These are phyloP conservation scores for Rutstroemia sp. DNA, from an alignment of 2,329 filamentous ascomycete species.

Conservation along the genomic window DNA sequence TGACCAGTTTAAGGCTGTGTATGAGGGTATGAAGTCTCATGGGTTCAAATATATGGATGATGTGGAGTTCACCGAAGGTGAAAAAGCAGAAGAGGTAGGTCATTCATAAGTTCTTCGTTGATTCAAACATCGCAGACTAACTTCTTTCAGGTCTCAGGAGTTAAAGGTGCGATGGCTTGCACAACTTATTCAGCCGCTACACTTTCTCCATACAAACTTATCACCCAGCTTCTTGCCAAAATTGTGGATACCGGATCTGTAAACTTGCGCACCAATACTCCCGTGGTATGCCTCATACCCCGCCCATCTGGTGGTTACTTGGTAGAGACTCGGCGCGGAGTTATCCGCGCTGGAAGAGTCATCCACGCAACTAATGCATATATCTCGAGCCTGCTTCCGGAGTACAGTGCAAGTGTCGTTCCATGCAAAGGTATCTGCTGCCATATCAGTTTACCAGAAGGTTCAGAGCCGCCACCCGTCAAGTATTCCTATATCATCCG, in stretches of 20 bases:
- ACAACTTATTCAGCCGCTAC: constrained; percentile 17
- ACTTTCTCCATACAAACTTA: constrained; percentile 54
- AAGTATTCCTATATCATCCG: constrained; percentile 17
- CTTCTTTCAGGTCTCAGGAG: constrained; percentile 13
- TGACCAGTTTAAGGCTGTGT: neutral
- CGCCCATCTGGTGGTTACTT: constrained; percentile 32
- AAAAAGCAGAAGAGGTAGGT: constrained; percentile 3
- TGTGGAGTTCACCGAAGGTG: neutral
- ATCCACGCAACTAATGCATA: constrained; percentile 63
- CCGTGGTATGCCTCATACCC: constrained; percentile 29
- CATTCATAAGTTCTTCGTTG: neutral
- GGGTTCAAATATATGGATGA: constrained; percentile 8
- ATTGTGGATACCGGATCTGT: constrained; percentile 36
- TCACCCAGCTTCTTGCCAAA: constrained; percentile 43
- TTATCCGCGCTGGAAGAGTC: constrained; percentile 44
- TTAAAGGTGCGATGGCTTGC: constrained; percentile 19
- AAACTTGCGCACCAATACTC: constrained; percentile 46
- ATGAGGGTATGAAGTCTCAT: neutral
- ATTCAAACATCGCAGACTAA: neutral
- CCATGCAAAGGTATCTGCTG: constrained; percentile 46
- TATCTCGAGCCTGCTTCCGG: constrained; percentile 51
- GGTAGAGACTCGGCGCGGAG: constrained; percentile 47
- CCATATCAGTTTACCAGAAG: constrained; percentile 24
- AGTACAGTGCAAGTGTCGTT: constrained; percentile 44
- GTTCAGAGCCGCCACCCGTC: constrained; percentile 11